Evolutionary conservation across 805 yeast genomes (phyloP), one percentile per base, ranked within the genome.

Genomic region (Kazachstania bromeliacearum): DNA sequence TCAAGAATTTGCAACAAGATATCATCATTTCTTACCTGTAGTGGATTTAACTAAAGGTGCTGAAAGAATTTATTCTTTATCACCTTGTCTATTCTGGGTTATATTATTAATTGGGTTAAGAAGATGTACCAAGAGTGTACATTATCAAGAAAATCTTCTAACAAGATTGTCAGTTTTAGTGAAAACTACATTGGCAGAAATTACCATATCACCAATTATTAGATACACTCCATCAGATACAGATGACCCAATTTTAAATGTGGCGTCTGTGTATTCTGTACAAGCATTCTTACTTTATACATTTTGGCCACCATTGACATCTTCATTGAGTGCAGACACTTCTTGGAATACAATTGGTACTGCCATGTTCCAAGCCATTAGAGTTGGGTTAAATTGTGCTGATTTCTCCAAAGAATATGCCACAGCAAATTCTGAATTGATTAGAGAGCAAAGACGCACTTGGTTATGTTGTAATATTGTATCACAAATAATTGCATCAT

Each of bases 301-400:
- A 0, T 76, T 80, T 55, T 89, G 97, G 98, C 97, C 97, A 0
- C 96, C 96, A 3, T 70, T 88, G 26, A 85, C 96, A 0, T 85
- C 97, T 0, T 87, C 96, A 0, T 68, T 92, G 32, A 83, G 94
- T 58, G 95, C 97, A 0, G 97, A 92, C 54, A 81, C 95, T 6
- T 81, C 95, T 4, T 89, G 96, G 95, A 85, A 83, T 54, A 85
- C 96, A 1, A 79, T 85, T 16, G 97, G 96, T 0, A 78, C 85
- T 31, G 97, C 97, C 4, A 67, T 87, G 48, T 85, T 84, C 59
- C 95, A 85, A 53, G 97, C 96, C 0, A 80, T 88, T 23, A 65
- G 96, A 37, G 82, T 89, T 12, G 97, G 98, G 0, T 65, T 92
- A 19, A 95, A 92, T 51, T 71, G 87, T 16, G 92, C 87, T 0